Conservation (phyloP, 2,329 filamentous ascomycete genomes). For the Talaromyces sp. region DNA sequence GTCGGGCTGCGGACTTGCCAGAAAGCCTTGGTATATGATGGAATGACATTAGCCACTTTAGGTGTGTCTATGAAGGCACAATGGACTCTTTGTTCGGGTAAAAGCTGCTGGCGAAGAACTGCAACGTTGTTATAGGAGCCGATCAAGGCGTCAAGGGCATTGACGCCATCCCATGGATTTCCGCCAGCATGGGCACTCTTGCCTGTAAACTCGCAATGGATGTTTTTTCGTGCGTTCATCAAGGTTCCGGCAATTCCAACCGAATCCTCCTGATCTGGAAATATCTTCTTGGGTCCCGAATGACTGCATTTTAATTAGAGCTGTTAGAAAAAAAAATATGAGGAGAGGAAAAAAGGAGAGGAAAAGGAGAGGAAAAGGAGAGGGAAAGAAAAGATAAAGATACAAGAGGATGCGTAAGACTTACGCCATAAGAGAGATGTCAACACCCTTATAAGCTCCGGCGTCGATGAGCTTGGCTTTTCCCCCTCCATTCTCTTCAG, state of each 20-base stretch:
- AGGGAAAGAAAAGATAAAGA: too few relatives aligned
- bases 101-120: constrained; percentile 59
- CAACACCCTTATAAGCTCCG: constrained; percentile 46
- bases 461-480: constrained; percentile 47
- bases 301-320: constrained; percentile 28
- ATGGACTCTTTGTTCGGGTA: constrained; percentile 57
- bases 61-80: constrained; percentile 59
- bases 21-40: constrained; percentile 51
- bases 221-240: constrained; percentile 39
- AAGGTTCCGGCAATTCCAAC: constrained; percentile 31
- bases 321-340: neutral
- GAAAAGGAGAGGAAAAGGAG: too few relatives aligned
- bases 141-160: constrained; percentile 62
- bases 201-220: constrained; percentile 50
- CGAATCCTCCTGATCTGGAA: constrained; percentile 18
- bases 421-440: constrained; percentile 50
- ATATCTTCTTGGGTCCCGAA: constrained; percentile 30
- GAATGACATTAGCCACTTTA: constrained; percentile 59
- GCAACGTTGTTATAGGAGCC: constrained; percentile 51
- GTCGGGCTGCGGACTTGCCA: constrained; percentile 52
- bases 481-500: constrained; percentile 44
- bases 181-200: constrained; percentile 60
- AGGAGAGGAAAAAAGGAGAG: neutral
- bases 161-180: constrained; percentile 62
- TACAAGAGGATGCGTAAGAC: too few relatives aligned